Conservation (phyloP, 495 filamentous ascomycete species). For the Lichenothelia convexa region DNA sequence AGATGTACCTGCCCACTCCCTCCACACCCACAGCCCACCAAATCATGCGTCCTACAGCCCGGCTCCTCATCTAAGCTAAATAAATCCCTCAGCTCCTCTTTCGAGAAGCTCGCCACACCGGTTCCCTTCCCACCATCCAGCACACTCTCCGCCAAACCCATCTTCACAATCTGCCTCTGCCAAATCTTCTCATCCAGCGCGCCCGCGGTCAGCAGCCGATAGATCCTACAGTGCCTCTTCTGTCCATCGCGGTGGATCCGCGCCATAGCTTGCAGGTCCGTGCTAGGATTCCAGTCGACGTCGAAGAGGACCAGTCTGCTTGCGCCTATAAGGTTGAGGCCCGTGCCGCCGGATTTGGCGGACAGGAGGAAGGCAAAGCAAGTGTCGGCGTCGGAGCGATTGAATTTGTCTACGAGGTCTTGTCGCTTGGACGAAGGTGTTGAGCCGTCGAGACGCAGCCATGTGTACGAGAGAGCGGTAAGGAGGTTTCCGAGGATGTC, state of each 20-base stretch:
- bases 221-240: slow-evolving; percentile 51
- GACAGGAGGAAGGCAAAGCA: slow-evolving; percentile 66
- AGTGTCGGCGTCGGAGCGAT: slow-evolving; percentile 32
- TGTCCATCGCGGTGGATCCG: slow-evolving; percentile 68
- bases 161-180: slow-evolving; percentile 64
- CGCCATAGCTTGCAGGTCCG: slow-evolving; percentile 73
- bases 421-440: slow-evolving; percentile 54
- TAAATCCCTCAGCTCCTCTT: slow-evolving; percentile 50
- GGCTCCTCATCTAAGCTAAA: slow-evolving; percentile 47
- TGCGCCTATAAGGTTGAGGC: slow-evolving; percentile 63
- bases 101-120: slow-evolving; percentile 40
- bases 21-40: slow-evolving; percentile 49
- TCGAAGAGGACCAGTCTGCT: slow-evolving; percentile 63
- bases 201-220: slow-evolving; percentile 53
- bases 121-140: slow-evolving; percentile 49
- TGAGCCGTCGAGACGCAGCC: slow-evolving; percentile 55
- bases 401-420: slow-evolving; percentile 60
- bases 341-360: slow-evolving; percentile 58
- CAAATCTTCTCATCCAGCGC: slow-evolving; percentile 72
- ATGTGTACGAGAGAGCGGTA: slow-evolving; percentile 40
- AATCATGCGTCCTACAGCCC: slow-evolving; percentile 49
- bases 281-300: slow-evolving; percentile 70
- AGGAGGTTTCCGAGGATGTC: slow-evolving; percentile 50
- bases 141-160: slow-evolving; percentile 48
- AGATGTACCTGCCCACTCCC: slow-evolving; percentile 28